Percentiles rank a stretch among this genome's conserved stretches.
Evolutionary conservation across 129 eudicot genomes (phyloP).

Genomic region (Mikania micrantha): DNA sequence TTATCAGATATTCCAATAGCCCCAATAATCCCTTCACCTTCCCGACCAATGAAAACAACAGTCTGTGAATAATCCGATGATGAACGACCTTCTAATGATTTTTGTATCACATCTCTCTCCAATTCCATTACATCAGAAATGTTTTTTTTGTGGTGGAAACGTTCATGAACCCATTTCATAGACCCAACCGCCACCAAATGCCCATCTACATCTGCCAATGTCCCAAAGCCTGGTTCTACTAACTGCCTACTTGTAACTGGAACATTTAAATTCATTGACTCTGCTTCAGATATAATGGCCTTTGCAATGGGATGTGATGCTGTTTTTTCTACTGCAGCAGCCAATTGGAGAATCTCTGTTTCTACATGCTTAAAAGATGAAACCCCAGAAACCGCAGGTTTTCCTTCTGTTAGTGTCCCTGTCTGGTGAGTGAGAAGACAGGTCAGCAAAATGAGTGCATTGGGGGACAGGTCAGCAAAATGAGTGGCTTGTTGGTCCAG

Average conservation of each 20-base stretch:
- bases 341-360: conserved; percentile 66
- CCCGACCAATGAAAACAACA: conserved; percentile 78
- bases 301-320: conserved; percentile 90
- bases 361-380: conserved; percentile 48
- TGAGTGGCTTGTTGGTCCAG: background rate
- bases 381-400: conserved; percentile 76
- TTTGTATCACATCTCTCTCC: conserved; percentile 57
- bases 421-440: conserved; percentile 49
- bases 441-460: conserved; percentile 2
- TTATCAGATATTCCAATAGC: conserved; percentile 88
- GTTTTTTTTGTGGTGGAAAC: conserved; percentile 49
- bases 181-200: conserved; percentile 80
- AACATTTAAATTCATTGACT: conserved; percentile 52
- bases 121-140: conserved; percentile 40
- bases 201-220: conserved; percentile 93
- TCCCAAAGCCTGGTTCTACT: conserved; percentile 88
- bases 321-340: conserved; percentile 97
- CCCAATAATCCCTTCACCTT: conserved; percentile 89
- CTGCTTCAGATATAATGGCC: conserved; percentile 80
- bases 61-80: conserved; percentile 68
- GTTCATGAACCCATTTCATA: conserved; percentile 79
- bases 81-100: conserved; percentile 41
- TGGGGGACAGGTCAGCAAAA: background rate
- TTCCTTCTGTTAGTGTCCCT: conserved; percentile 94
- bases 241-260: conserved; percentile 71